phyloP scores from a whole-genome alignment of 192 early-diverging fungal species.

The Podila epigama region DNA sequence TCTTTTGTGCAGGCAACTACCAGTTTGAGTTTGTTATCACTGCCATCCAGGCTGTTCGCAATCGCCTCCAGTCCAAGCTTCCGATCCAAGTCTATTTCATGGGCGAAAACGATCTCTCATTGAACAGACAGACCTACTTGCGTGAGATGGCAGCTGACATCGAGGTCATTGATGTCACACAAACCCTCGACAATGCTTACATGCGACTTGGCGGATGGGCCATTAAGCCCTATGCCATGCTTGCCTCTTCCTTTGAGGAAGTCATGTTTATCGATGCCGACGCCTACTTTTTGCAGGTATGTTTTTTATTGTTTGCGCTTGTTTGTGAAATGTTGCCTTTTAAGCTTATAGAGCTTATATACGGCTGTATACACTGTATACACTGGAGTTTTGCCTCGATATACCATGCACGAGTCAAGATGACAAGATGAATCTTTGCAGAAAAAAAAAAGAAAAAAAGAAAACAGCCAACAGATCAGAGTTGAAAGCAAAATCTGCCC shows the following conservation, averaged over 20 bases:
- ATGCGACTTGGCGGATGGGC: conserved; percentile 62
- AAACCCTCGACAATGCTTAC: conserved; percentile 49
- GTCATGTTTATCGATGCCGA: conserved; percentile 72
- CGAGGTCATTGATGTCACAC: conserved; percentile 47
- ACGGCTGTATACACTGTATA: no score
- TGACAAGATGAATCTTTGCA: no score
- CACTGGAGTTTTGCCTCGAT: no score
- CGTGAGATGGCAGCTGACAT: conserved; percentile 33
- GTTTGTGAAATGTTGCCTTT: no score
- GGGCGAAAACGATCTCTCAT: conserved; percentile 53
- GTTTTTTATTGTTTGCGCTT: neutral
- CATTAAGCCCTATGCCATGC: conserved; percentile 68
- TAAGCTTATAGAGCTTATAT: no score
- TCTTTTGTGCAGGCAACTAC: conserved; percentile 49
- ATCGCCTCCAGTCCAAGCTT: conserved; percentile 48
- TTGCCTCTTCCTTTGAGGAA: conserved; percentile 61
- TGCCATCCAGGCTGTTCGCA: conserved; percentile 47
- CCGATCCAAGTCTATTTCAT: conserved; percentile 72
- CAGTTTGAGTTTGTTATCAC: conserved; percentile 53
- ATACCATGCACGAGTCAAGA: no score
- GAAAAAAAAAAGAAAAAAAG: no score
- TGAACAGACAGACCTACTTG: conserved; percentile 40
- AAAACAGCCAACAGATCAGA: neutral
- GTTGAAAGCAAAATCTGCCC: neutral
- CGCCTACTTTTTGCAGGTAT: conserved; percentile 59